These are phyloP conservation scores for Piromyces finnis DNA, from an alignment of 192 early-diverging fungal genomes.

Conservation along the genomic window DNA sequence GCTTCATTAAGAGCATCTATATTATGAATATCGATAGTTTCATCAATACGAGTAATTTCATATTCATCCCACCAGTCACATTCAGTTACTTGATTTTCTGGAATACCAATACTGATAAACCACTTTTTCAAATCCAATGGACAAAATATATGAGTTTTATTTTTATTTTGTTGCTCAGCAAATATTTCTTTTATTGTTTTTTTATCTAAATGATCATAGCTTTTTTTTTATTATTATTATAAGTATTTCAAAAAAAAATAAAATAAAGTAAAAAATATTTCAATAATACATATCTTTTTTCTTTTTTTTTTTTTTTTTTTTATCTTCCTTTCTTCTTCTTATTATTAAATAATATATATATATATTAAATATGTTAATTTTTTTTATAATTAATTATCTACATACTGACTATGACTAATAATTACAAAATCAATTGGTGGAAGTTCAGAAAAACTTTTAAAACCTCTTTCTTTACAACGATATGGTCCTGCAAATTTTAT, in stretches of 20 bases:
- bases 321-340: no score
- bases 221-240: no score
- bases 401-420: conserved; percentile 59
- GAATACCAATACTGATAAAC: conserved; percentile 30
- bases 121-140: conserved; percentile 57
- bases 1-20: no score
- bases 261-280: no score
- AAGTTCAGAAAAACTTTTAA: conserved; percentile 20
- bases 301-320: no score
- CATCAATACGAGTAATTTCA: conserved; percentile 3
- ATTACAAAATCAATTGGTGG: conserved; percentile 54
- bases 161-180: background rate
- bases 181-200: conserved; percentile 37
- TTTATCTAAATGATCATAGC: conserved; percentile 67
- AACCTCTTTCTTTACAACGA: no score
- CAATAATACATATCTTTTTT: no score
- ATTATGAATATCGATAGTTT: no score
- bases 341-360: no score
- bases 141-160: conserved; percentile 45
- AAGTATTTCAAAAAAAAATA: background rate
- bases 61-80: conserved; percentile 65
- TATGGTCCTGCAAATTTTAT: conserved; percentile 45
- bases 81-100: conserved; percentile 20
- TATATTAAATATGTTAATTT: no score
- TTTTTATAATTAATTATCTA: background rate